Percentiles rank a stretch among this genome's conserved stretches.
These are phyloP conservation scores for Uncinocarpus reesii DNA, from an alignment of 2,329 filamentous ascomycete genomes.

Conservation along the genomic window DNA sequence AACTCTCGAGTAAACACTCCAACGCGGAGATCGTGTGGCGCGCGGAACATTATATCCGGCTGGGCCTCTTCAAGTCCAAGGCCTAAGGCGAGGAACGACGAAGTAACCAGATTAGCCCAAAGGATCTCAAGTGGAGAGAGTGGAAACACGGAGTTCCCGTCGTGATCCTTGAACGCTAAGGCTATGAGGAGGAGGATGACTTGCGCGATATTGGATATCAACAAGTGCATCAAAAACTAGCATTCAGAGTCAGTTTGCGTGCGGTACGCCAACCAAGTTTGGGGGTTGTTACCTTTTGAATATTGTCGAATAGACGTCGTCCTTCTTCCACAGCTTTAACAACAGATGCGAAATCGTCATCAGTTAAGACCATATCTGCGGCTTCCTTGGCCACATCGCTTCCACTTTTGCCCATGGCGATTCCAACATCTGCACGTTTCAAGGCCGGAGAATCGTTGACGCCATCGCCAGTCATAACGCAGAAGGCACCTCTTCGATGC, in stretches of 20 bases:
- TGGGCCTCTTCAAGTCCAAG: slow-evolving; percentile 68
- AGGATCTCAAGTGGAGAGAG: slow-evolving; percentile 76
- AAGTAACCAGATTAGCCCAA: slow-evolving; percentile 88
- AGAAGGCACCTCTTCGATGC: slow-evolving; percentile 49
- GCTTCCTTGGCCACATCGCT: slow-evolving; percentile 71
- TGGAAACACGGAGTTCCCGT: slow-evolving; percentile 68
- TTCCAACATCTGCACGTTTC: slow-evolving; percentile 66
- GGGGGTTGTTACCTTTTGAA: slow-evolving; percentile 50
- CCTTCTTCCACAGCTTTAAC: slow-evolving; percentile 71
- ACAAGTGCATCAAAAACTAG: slow-evolving; percentile 67
- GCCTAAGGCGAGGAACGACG: slow-evolving; percentile 74
- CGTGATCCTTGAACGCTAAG: slow-evolving; percentile 64
- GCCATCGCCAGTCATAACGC: slow-evolving; percentile 71
- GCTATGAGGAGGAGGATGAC: slow-evolving; percentile 71
- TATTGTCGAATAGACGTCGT: slow-evolving; percentile 69
- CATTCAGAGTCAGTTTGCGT: too few species aligned
- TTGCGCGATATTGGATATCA: slow-evolving; percentile 73
- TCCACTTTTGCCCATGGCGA: slow-evolving; percentile 65
- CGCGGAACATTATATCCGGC: slow-evolving; percentile 66
- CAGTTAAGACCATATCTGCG: slow-evolving; percentile 39
- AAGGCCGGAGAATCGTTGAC: slow-evolving; percentile 70
- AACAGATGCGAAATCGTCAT: slow-evolving; percentile 73
- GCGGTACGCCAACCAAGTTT: too few species aligned
- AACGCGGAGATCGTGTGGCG: slow-evolving; percentile 53
- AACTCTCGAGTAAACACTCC: slow-evolving; percentile 35